phyloP scores from a whole-genome alignment of 768 basidiomycete genomes.

The Lentinula guzmanii region DNA sequence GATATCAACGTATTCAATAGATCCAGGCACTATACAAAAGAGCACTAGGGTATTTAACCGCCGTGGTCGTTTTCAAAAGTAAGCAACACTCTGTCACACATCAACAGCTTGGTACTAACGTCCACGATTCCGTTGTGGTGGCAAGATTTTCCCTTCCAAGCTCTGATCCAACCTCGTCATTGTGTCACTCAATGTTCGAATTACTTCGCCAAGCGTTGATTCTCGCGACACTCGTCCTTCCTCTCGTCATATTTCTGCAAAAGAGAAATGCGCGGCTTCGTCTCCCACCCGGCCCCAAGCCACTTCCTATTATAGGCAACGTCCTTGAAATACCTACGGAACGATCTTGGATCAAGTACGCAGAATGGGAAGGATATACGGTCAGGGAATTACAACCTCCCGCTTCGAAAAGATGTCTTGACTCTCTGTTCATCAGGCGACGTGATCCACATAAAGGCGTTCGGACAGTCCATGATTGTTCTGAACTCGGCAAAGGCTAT shows the following conservation, averaged over 20 bases:
- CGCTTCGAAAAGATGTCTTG: not conserved
- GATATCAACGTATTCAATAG: not conserved
- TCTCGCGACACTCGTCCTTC: not conserved
- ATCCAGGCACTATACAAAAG: not conserved
- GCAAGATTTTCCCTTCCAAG: not conserved
- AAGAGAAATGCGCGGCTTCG: slow-evolving; percentile 1
- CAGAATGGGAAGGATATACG: slow-evolving; percentile 14
- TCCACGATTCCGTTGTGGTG: not conserved
- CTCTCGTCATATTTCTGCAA: not conserved
- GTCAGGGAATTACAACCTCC: slow-evolving; percentile 5
- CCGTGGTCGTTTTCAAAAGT: too few relatives aligned
- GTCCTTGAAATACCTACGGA: slow-evolving; percentile 13
- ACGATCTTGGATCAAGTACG: slow-evolving; percentile 16
- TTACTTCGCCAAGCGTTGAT: not conserved
- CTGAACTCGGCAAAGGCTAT: slow-evolving; percentile 21
- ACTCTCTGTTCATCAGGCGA: not conserved
- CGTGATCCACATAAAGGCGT: not conserved
- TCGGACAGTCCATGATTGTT: slow-evolving; percentile 12
- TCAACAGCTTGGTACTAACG: not conserved
- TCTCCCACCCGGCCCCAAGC: slow-evolving; percentile 22
- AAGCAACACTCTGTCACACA: too few relatives aligned
- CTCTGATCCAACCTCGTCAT: not conserved
- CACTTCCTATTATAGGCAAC: slow-evolving; percentile 20
- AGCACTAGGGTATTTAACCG: not conserved
- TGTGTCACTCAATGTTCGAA: not conserved